Percentiles rank a stretch among this genome's conserved stretches.
phyloP scores from a whole-genome alignment of 2,329 filamentous ascomycete genomes.

The Aquanectria penicillioides region DNA sequence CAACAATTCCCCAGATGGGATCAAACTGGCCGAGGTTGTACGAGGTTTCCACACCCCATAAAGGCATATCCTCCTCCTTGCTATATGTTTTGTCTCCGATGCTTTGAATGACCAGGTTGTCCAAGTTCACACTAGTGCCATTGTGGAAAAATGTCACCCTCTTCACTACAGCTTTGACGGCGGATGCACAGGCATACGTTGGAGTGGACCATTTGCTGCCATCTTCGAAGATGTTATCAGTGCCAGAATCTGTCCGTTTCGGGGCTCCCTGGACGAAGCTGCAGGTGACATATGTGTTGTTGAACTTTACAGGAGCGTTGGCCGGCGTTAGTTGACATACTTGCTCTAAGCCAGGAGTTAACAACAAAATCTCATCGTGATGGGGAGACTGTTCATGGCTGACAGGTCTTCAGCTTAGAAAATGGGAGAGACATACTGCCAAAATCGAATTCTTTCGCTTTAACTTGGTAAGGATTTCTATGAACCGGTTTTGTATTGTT shows the following conservation, averaged over 20 bases:
- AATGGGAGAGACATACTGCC: slow-evolving; percentile 11
- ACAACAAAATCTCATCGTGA: too few species aligned
- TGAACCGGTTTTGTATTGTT: neutral
- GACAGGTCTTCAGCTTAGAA: too few species aligned
- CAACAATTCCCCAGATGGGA: slow-evolving; percentile 35
- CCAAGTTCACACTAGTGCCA: slow-evolving; percentile 47
- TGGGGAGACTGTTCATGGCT: too few species aligned
- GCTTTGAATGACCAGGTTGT: slow-evolving; percentile 45
- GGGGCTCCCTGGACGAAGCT: slow-evolving; percentile 51
- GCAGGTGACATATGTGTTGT: slow-evolving; percentile 45
- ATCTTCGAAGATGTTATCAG: slow-evolving; percentile 49
- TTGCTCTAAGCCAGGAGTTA: too few species aligned
- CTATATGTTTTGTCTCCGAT: slow-evolving; percentile 51
- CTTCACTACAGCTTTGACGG: slow-evolving; percentile 55
- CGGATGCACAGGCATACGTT: slow-evolving; percentile 55
- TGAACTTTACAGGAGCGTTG: slow-evolving; percentile 51
- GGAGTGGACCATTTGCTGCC: slow-evolving; percentile 53
- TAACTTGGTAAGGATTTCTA: slow-evolving; percentile 7
- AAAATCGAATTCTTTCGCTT: neutral
- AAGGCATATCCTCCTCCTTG: slow-evolving; percentile 41
- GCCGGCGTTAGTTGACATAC: slow-evolving; percentile 39
- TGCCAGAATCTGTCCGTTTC: slow-evolving; percentile 45
- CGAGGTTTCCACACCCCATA: slow-evolving; percentile 48
- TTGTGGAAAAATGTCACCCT: slow-evolving; percentile 55
- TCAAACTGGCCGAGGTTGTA: slow-evolving; percentile 22